Conservation (phyloP, 768 basidiomycete species). For the Lactifluus subvellereus region DNA sequence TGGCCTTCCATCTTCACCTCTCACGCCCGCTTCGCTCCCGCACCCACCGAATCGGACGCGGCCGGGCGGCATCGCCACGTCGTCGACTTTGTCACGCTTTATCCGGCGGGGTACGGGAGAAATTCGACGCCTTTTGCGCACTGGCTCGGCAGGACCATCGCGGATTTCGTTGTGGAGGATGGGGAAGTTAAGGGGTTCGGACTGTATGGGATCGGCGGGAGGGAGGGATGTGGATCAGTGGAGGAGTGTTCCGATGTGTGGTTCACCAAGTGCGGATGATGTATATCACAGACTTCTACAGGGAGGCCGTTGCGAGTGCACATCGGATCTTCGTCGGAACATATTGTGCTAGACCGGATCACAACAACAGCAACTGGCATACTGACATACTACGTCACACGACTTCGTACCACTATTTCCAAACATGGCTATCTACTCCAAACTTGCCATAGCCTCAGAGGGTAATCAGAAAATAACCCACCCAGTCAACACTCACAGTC, state of each 20-base stretch:
- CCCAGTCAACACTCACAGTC: background rate
- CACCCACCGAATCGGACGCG: background rate
- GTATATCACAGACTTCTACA: too few relatives aligned
- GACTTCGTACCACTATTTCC: background rate
- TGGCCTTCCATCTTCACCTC: background rate
- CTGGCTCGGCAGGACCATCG: background rate
- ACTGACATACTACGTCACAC: background rate
- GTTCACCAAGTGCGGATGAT: background rate
- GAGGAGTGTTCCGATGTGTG: background rate
- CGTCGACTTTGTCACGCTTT: background rate
- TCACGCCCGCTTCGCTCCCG: conserved; percentile 2
- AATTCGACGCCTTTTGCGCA: conserved; percentile 4
- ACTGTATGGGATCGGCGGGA: background rate
- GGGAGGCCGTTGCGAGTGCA: too few relatives aligned
- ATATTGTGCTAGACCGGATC: background rate
- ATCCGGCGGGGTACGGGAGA: background rate
- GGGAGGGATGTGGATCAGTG: background rate
- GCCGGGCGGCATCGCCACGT: background rate
- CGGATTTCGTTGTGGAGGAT: background rate
- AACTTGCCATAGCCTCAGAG: background rate
- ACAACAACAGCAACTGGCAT: background rate
- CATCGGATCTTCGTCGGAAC: background rate
- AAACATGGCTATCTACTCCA: background rate
- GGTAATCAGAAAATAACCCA: conserved; percentile 1
- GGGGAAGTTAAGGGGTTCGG: background rate